Evolutionary conservation across 2,329 filamentous ascomycete species (phyloP).

Genomic region (Claviceps fusiformis): DNA sequence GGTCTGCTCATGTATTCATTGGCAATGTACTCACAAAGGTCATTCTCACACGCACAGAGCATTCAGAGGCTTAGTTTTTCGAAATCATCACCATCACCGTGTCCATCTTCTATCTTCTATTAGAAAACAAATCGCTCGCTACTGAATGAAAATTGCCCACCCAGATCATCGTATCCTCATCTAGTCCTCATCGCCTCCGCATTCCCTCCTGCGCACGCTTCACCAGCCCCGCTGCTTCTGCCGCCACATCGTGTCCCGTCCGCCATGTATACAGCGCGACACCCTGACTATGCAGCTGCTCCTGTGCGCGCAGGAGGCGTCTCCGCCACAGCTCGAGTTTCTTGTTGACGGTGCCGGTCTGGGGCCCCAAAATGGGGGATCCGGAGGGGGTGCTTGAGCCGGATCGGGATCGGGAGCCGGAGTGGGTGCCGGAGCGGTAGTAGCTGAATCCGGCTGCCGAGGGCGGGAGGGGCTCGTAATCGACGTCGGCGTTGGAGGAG

Average conservation of each 20-base stretch:
- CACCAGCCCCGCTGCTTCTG: slow-evolving; percentile 52
- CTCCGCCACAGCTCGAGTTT: slow-evolving; percentile 61
- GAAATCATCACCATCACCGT: background rate
- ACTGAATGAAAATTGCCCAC: background rate
- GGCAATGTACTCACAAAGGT: no score
- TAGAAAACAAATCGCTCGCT: background rate
- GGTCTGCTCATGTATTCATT: no score
- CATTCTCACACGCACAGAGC: no score
- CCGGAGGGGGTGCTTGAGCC: slow-evolving; percentile 20
- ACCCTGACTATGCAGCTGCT: slow-evolving; percentile 46
- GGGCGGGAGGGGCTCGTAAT: slow-evolving; percentile 27
- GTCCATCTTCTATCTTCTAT: background rate
- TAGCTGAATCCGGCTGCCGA: slow-evolving; percentile 14
- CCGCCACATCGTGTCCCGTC: slow-evolving; percentile 54
- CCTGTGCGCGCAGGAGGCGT: slow-evolving; percentile 51
- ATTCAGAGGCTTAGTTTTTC: no score
- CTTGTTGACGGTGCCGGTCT: slow-evolving; percentile 36
- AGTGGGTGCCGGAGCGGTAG: slow-evolving; percentile 14
- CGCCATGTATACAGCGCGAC: slow-evolving; percentile 63
- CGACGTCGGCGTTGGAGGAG: slow-evolving; percentile 25
- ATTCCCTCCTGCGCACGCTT: slow-evolving; percentile 35
- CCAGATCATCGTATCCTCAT: background rate
- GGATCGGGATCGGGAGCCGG: slow-evolving; percentile 7
- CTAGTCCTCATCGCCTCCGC: background rate
- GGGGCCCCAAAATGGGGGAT: slow-evolving; percentile 21